Evolutionary conservation across 495 filamentous ascomycete genomes (phyloP), one percentile per base, ranked within the genome.

Genomic region (Aspergillus diversus): DNA sequence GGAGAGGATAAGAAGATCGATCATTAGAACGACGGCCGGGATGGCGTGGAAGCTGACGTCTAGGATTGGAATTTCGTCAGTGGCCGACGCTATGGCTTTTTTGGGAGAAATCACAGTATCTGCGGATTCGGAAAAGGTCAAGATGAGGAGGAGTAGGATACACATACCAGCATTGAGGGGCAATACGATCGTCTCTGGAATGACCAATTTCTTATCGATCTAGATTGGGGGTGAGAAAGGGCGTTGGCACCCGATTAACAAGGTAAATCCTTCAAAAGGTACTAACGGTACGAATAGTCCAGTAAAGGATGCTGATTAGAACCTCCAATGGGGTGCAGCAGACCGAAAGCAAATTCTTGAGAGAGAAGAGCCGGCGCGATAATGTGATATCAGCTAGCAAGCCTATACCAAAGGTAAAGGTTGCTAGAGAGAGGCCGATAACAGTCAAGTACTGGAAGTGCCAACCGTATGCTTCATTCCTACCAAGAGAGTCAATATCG

Each of bases 361-460:
- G 55, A 37, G 80, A 61, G 73, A 96, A 96, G 46, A 96, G 78
- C 32, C 73, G 75, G 0, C 75, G 78, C 7, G 84, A 90, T 39
- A 87, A 71, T 9, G 87, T 89, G 8, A 94, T 60, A 76, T 97
- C 93, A 39, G 92, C 90, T 33, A 93, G 73, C n/a, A 92, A 71
- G 7, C 84, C 93, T 63, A 84, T 73, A 27, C 77, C 64, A 72
- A 95, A 94, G 42, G 91, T 91, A 52, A 85, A 59, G 15, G 87
- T 84, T 4, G 92, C 82, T 42, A 95, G 73, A 3, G 82, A 75
- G 12, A 96, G 83, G 33, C 92, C 92, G 66, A 96, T 87, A 64
- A 96, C 92, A 58, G 91, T 96, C 52, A 94, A 78, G 74, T 90
- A 93, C 75, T 94, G 91, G 67, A 89, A 89, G 71, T 93, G 90